Evolutionary conservation across 202 grass and related monocot genomes (phyloP), one percentile per base, ranked within the genome.

Genomic region (Bolboschoenoplectus hybrid): DNA sequence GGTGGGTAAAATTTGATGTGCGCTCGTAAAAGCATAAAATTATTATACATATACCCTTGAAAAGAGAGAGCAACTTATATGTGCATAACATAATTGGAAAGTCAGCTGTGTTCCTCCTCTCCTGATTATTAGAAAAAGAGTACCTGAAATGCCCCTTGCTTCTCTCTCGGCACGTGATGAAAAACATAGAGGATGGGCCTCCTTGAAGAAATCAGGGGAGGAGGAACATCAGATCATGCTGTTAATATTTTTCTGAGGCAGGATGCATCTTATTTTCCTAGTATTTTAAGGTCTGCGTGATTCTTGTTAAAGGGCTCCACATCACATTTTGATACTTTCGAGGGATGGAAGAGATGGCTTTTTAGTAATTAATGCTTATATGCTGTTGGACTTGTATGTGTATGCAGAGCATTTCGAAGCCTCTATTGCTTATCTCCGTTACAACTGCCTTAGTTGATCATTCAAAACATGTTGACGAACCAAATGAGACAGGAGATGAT

Each of bases 351-450:
- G 51, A 41, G 53, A 61, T 8, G 71, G 17, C 13, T 10, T 47
- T 20, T 89, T 45, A 70, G 60, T 81, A 57, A 84, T 60, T 36
- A 72, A 45, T 75, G 6, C 12, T 85, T 82, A 16, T 20, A 43
- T 70, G 38, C 19, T 34, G 69, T 85, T 69, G 82, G 56, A 34
- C 53, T 67, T 53, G 82, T 88, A 67, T 58, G 85, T 84, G 32
- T 80, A 68, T 91, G 74, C 93, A 98, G 97, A 96, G 90, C 85
- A 83, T 98, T 77, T 98, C 97, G 16, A 93, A 68, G 70, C 97
- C 91, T 82, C 85, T 98, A 73, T 77, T 98, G 71, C 89, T 96
- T 83, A 85, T 98, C 35, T 98, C 93, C 56, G 81, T 96, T 55
- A 89, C 87, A 68, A 89, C 93, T 79, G 86, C 93, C 73, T 78